These are phyloP conservation scores for Rhizomucor miehei DNA, from an alignment of 371 early-diverging fungal genomes.

Conservation along the genomic window DNA sequence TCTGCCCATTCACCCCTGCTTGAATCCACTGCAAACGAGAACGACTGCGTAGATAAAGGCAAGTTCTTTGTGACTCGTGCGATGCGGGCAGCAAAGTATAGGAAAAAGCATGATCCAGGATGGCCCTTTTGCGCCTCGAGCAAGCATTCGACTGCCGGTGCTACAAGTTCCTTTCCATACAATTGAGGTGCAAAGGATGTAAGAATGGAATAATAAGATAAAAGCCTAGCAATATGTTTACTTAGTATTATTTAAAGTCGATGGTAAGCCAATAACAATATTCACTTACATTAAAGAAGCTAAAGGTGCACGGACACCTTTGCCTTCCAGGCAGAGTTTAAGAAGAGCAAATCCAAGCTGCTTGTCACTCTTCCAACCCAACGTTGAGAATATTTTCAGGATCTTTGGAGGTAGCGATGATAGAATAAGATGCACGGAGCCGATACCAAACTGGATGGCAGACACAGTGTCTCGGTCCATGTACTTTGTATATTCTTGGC, in stretches of 20 bases:
- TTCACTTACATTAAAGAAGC: conserved; percentile 57
- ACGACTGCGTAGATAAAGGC: conserved; percentile 35
- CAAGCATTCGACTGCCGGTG: conserved; percentile 47
- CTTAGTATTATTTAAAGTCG: background rate
- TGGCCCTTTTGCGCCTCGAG: conserved; percentile 46
- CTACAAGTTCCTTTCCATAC: conserved; percentile 15
- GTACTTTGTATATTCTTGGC: conserved; percentile 32
- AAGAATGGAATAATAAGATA: conserved; percentile 24
- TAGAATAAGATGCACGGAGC: conserved; percentile 57
- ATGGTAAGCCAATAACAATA: background rate
- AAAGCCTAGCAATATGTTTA: conserved; percentile 10
- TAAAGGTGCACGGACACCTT: conserved; percentile 55
- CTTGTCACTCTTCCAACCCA: conserved; percentile 60
- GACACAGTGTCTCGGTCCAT: conserved; percentile 45
- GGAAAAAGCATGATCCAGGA: conserved; percentile 55
- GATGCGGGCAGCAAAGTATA: conserved; percentile 57
- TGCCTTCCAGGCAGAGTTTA: conserved; percentile 50
- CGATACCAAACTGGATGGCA: conserved; percentile 52
- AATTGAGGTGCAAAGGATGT: conserved; percentile 27
- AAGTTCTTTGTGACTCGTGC: conserved; percentile 37
- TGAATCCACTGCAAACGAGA: conserved; percentile 33
- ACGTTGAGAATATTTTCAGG: conserved; percentile 51
- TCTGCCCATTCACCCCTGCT: conserved; percentile 43
- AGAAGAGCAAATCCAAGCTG: conserved; percentile 58
- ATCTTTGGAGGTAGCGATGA: conserved; percentile 59